Base-by-base conservation (phyloP, 2,329 filamentous ascomycete genomes). In the Pseudofabraea citricarpa region DNA sequence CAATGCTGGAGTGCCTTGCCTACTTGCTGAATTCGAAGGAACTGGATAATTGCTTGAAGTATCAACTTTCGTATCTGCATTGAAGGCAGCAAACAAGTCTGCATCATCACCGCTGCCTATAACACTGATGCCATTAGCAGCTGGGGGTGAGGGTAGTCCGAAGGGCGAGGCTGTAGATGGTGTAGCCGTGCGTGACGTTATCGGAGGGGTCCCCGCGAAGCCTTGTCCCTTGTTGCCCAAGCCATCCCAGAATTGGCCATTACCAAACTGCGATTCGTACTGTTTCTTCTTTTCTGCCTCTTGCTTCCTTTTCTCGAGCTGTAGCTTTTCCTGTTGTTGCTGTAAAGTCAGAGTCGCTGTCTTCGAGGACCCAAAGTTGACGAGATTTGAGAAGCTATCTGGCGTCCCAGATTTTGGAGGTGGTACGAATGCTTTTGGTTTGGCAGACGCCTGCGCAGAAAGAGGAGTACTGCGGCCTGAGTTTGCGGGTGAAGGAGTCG, bases 311-410 rank as follows among this genome's bases (percentile, higher is more conserved):
- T 80, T 87, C 64, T 84, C 79, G 4, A 72, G 75, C 51, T 81
- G 75, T 27, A 85, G 64, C 47, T 77, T 79, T 49, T 80, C 77
- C 64, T 88, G 87, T 56, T 89, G 83, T 64, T 95, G 87, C 52
- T 86, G 79, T 52, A 95, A 67, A 48, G 80, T 85, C 13, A 96
- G 71, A 51, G 85, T 93, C 63, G 81, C 84, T 22, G 75, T 77
- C 42, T 64, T 64, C 33, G 68, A 66, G 22, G 75, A 65, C 37
- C 77, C 77, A 56, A 85, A 81, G 53, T 75, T 81, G 48, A 90
- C 72, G 40, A 93, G 70, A 56, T 82, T 85, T 57, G 87, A 86
- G 66, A 93, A 93, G 69, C 84, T 89, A 60, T 93, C 87, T 46
- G 68, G 52, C 10, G 72, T 65, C 3, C 64, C 56, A 59, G 64